Percentiles rank a stretch among this genome's conserved stretches.
Conservation (phyloP, 1,284 basidiomycete genomes). For the Cutaneotrichosporon sp. region DNA sequence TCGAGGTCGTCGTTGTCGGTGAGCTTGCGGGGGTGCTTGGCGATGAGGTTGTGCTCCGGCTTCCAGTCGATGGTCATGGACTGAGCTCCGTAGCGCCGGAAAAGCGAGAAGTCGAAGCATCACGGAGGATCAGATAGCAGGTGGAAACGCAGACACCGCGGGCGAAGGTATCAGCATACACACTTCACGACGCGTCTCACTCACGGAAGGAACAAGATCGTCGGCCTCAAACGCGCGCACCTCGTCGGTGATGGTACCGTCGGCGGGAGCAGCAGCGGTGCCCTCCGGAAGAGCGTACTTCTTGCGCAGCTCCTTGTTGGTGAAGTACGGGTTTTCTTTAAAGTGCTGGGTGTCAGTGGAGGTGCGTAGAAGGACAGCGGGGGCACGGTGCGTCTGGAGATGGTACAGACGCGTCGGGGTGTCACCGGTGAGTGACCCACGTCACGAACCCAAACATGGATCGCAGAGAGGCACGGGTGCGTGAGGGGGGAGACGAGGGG, state of each 20-base stretch:
- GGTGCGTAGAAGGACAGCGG: too few species aligned
- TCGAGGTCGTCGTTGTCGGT: constrained; percentile 30
- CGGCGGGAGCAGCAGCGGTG: constrained; percentile 23
- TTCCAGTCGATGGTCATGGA: constrained; percentile 51
- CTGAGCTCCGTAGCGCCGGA: constrained; percentile 16
- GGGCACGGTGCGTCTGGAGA: too few species aligned
- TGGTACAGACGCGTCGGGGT: too few species aligned
- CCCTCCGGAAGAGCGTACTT: constrained; percentile 34
- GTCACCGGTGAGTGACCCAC: too few species aligned
- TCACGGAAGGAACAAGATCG: constrained; percentile 27
- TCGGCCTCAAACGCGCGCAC: constrained; percentile 32
- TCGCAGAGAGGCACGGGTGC: too few species aligned
- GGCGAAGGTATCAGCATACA: too few species aligned
- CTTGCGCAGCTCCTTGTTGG: constrained; percentile 41
- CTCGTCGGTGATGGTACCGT: constrained; percentile 36
- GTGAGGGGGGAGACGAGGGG: background rate
- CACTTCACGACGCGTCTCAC: constrained; percentile 6
- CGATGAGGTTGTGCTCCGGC: constrained; percentile 49
- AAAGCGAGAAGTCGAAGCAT: background rate
- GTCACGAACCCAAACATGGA: too few species aligned
- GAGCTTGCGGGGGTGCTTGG: constrained; percentile 46
- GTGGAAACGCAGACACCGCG: too few species aligned
- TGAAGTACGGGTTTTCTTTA: constrained; percentile 48
- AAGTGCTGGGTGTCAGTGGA: constrained; percentile 30
- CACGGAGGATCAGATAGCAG: background rate